These are phyloP conservation scores for Chlamydomonas asymmetrica DNA, from an alignment of 139 green algal species.

Conservation along the genomic window DNA sequence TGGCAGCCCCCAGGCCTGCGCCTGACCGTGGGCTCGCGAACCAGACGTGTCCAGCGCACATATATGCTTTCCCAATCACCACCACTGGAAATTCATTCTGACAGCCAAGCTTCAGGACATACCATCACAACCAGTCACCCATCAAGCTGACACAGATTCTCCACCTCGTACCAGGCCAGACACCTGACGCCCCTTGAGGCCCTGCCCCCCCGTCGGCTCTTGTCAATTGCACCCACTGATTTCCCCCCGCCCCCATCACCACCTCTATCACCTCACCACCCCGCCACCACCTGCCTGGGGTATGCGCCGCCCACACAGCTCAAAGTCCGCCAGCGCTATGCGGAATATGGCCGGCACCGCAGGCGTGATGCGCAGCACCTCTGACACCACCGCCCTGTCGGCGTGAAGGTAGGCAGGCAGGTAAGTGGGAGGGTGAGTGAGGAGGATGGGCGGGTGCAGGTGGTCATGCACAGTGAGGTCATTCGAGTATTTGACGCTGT, in stretches of 20 bases:
- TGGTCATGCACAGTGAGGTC: too few species aligned
- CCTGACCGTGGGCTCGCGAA: too few species aligned
- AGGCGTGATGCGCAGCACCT: conserved; percentile 19
- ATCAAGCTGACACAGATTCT: neutral
- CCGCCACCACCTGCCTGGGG: neutral
- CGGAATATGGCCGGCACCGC: conserved; percentile 19
- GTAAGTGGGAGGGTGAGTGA: too few species aligned
- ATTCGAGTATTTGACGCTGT: too few species aligned
- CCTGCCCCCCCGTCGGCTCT: neutral
- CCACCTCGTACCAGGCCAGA: neutral
- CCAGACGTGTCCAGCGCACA: too few species aligned
- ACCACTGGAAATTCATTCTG: too few species aligned
- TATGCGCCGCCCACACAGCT: neutral
- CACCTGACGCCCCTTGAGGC: neutral
- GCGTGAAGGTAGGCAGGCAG: too few species aligned
- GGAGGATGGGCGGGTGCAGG: too few species aligned
- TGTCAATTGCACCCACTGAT: neutral
- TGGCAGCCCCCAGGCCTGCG: too few species aligned
- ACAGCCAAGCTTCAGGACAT: neutral
- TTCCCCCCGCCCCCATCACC: neutral
- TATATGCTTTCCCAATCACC: too few species aligned
- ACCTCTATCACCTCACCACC: neutral
- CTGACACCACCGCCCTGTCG: neutral
- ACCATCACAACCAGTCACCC: neutral
- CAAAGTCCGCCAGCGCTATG: conserved; percentile 3